These are phyloP conservation scores for Ganoderma multipileum DNA, from an alignment of 1,284 basidiomycete species.

Conservation along the genomic window DNA sequence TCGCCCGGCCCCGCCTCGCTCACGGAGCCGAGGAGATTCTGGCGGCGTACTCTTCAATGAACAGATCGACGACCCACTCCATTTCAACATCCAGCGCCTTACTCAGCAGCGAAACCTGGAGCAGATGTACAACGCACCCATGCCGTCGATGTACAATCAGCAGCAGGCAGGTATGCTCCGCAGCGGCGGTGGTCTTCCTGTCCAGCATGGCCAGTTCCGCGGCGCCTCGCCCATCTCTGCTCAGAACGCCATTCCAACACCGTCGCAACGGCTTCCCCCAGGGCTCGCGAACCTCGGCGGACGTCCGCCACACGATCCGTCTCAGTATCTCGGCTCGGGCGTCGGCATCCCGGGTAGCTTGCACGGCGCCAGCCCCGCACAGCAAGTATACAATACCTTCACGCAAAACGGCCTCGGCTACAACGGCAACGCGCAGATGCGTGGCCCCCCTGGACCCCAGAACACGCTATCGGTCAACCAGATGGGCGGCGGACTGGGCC, in stretches of 20 bases:
- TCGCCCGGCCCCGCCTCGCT: constrained; percentile 62
- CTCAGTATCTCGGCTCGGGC: constrained; percentile 65
- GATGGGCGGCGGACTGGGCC: constrained; percentile 53
- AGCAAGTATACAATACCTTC: constrained; percentile 61
- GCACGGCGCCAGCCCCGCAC: constrained; percentile 54
- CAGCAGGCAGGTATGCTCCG: constrained; percentile 56
- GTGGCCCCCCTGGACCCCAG: constrained; percentile 57
- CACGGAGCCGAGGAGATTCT: constrained; percentile 60
- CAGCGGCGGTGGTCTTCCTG: constrained; percentile 56
- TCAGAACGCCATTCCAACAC: constrained; percentile 53
- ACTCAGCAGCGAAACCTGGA: constrained; percentile 61
- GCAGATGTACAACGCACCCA: constrained; percentile 60
- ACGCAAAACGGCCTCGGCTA: constrained; percentile 51
- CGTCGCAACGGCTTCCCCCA: constrained; percentile 70
- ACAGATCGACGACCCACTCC: constrained; percentile 64
- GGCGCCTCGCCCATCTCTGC: constrained; percentile 68
- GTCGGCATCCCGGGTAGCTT: constrained; percentile 55
- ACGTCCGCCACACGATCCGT: constrained; percentile 78
- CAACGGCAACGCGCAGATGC: constrained; percentile 55
- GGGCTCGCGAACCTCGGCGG: constrained; percentile 83
- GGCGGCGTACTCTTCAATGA: constrained; percentile 62
- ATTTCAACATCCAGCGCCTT: constrained; percentile 63
- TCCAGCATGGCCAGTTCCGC: constrained; percentile 71
- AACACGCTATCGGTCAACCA: constrained; percentile 56
- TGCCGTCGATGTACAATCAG: constrained; percentile 58